Evolutionary conservation across 768 basidiomycete genomes (phyloP).

Genomic region (Trametes cinnabarina): DNA sequence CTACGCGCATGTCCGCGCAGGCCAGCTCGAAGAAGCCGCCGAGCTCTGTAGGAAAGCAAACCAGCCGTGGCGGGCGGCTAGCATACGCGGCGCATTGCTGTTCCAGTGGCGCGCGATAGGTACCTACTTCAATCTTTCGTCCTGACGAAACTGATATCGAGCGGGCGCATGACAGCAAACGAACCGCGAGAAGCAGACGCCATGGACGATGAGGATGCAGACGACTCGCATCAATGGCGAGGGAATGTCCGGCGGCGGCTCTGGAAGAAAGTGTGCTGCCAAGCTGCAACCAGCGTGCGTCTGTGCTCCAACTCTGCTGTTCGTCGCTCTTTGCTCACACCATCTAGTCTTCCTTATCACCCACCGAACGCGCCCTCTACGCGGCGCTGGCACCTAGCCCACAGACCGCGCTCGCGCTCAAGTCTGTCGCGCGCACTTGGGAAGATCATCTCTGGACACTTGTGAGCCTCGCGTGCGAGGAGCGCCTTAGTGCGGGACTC

Average conservation of each 20-base stretch:
- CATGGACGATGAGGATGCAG: constrained; percentile 38
- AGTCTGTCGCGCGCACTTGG: constrained; percentile 83
- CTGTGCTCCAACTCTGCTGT: too few species aligned
- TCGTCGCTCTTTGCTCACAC: too few species aligned
- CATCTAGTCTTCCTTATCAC: constrained; percentile 51
- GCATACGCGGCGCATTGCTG: constrained; percentile 76
- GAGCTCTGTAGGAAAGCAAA: constrained; percentile 78
- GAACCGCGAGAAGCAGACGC: constrained; percentile 48
- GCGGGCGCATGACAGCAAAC: constrained; percentile 35
- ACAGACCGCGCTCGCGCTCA: constrained; percentile 62
- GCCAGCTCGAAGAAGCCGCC: constrained; percentile 81
- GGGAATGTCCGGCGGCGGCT: constrained; percentile 78
- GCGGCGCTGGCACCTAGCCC: constrained; percentile 78
- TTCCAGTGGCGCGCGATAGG: constrained; percentile 77
- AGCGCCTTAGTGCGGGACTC: constrained; percentile 47
- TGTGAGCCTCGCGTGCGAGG: constrained; percentile 76
- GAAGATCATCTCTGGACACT: constrained; percentile 96
- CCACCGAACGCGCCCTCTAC: constrained; percentile 81
- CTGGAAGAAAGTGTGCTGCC: constrained; percentile 87
- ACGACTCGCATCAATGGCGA: constrained; percentile 38
- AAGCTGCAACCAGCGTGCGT: constrained; percentile 79
- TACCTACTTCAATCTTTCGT: constrained; percentile 33
- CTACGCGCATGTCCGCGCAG: constrained; percentile 80
- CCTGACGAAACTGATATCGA: background rate
- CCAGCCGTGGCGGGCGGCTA: constrained; percentile 91